Evolutionary conservation across 2,329 filamentous ascomycete species (phyloP), one percentile per base, ranked within the genome.

Genomic region (Neospermospora avenae): DNA sequence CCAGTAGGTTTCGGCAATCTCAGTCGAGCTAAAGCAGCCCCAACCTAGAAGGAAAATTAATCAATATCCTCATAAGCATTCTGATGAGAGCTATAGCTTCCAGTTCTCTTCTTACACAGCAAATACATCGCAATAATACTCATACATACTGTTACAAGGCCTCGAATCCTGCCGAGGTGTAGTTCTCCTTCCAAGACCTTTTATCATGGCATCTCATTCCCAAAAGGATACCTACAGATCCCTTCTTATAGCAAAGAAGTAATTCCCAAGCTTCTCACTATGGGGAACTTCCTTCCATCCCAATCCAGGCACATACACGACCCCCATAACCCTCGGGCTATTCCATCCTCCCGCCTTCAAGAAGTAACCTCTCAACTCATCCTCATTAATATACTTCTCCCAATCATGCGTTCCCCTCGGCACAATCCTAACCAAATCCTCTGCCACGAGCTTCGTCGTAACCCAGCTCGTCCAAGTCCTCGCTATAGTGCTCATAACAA

Each of bases 381-480:
- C 79, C 65, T 90, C 89, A 72, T 97, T 95, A 67, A 99, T 87
- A 76, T 98, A 99, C 78, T 98, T 96, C 64, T 81, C 81, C 95
- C 95, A 99, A 74, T 97, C 92, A 76, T 99, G 95, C 49, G 95
- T 99, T 1, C 95, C 95, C 65, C 84, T 84, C 10, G 95, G 95
- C 59, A 99, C 95, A 63, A 98, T 91, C 4, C 90, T 81, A 72
- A 96, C 69, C 60, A 97, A 73, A 76, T 95, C 90, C 77, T 99
- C 95, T 0, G 95, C 95, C 64, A 96, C 81, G 24, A 98, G 78
- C 70, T 96, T 96, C 2, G 96, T 99, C 13, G 93, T 92, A 49
- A 97, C 75, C 88, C 91, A 99, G 67, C 90, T 95, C 63, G 85
- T 85, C 82, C 90, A 90, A 1, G 91, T 96, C 64, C 95, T 81